Base-by-base conservation (phyloP, 805 yeast species). In the Wickerhamomyces alni region DNA sequence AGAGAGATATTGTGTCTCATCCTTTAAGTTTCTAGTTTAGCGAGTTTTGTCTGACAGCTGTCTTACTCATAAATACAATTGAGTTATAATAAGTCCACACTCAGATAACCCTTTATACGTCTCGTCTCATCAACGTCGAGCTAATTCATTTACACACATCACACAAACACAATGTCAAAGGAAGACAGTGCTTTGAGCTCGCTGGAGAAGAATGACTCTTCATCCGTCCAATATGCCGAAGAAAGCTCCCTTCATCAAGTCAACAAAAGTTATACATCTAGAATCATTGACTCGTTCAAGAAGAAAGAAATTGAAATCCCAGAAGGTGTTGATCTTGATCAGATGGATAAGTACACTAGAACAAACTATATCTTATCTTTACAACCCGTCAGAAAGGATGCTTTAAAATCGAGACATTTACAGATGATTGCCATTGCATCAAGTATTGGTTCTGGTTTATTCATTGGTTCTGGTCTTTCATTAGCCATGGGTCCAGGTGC, bases 341-440 rank as follows among this genome's bases (percentile, higher is more conserved):
- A 48, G 5, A 40, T 57, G 50, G 51, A 48, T 22, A 45, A 40
- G 9, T 42, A 48, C 8, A 48, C 49, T 28, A 49, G 48, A 38
- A 48, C 50, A 32, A 55, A 57, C 36, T 52, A 48, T 40, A 47
- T 54, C 28, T 43, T 57, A 8, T 43, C 57, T 2, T 31, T 86
- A 80, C 57, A 52, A 17, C 57, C 57, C 1, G 30, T 52, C 19
- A 52, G 41, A 17, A 42, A 37, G 17, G 39, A 35, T 30, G 63
- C 72, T 8, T 60, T 78, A 52, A 75, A 75, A 51, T 61, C 69
- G 24, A 69, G 83, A 60, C 85, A 79, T 51, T 57, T 80, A 47
- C 79, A 79, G 47, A 76, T 80, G 74, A 72, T 81, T 44, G 81
- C 87, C 33, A 72, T 81, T 44, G 87, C 85, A 44, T 84, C 86